Base-by-base conservation (phyloP, 176 grass and related monocot species). In the Oryza meyeriana region DNA sequence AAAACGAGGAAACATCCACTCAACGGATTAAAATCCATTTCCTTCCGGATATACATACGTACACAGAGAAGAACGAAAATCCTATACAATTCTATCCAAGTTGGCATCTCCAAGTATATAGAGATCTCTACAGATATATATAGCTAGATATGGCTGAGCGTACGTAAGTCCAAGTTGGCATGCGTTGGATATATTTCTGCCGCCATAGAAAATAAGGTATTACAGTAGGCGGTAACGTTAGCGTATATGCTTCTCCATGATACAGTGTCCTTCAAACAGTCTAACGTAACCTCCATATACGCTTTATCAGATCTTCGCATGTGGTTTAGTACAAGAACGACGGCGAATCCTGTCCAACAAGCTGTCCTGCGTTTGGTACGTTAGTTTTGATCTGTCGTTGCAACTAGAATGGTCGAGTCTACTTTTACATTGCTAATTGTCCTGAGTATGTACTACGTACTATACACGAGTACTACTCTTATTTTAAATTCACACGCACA, bases 91-190 rank as follows among this genome's bases (percentile, higher is more conserved):
- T 79, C 29, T 68, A 42, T 30, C 9, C 71, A 28, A 47, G 4
- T 83, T 83, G 80, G n/a, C 80, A 63, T 47, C 57, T 73, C 31
- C 61, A 47, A 40, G 35, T n/a, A 14, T 62, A 8, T 18, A 18
- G 14, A 47, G 12, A 47, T 44, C 12, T 44, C 12, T 44, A 44
- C 41, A 50, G 5, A 50, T 50, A 50, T 61, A 32, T 34, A 61
- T 26, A 4, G 22, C 13, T 75, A 27, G 13, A 65, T 13, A 65
- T 13, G 77, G 6, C 18, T 40, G 47, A 31, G 17, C 17, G 1
- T 57, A 57, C 20, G 52, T n/a, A n/a, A 57, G 52, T 22, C 20
- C 52, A 57, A 57, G 52, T 57, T 57, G 52, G 52, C 52, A 57
- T 57, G 20, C 52, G 4, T 8, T n/a, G 8, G 18, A 57, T 57